Conservation (phyloP, 257 asterid genomes). For the Nicotiana knightiana region DNA sequence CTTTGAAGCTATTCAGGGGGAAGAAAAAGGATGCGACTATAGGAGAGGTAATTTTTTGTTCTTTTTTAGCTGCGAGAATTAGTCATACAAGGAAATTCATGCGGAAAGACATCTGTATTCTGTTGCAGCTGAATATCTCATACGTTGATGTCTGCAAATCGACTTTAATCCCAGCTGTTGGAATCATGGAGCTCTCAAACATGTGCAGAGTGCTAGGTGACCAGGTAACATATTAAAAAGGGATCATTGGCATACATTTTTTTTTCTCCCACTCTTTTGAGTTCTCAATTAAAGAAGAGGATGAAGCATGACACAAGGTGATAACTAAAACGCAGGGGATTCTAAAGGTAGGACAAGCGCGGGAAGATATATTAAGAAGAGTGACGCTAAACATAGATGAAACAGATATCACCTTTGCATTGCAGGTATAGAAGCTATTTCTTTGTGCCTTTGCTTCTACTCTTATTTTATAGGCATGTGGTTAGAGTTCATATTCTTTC, state of each 20-base stretch:
- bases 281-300: background rate
- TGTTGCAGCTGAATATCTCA: conserved; percentile 63
- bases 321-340: conserved; percentile 61
- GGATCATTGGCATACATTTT: background rate
- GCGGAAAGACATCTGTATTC: background rate
- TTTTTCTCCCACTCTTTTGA: background rate
- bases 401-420: conserved; percentile 73
- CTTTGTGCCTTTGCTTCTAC: background rate
- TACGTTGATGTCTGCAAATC: conserved; percentile 76
- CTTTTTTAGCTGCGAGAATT: background rate
- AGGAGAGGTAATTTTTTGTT: conserved; percentile 57
- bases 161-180: conserved; percentile 68
- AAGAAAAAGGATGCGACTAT: conserved; percentile 80
- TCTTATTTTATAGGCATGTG: background rate
- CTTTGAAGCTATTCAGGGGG: conserved; percentile 78
- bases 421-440: conserved; percentile 46
- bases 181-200: conserved; percentile 70
- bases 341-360: conserved; percentile 69
- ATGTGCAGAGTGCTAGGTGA: conserved; percentile 89
- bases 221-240: conserved; percentile 50
- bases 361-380: conserved; percentile 72
- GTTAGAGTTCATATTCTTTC: background rate
- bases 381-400: conserved; percentile 68
- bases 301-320: background rate
- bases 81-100: background rate